Conservation (phyloP, 768 basidiomycete species). For the Tricholoma sp. region DNA sequence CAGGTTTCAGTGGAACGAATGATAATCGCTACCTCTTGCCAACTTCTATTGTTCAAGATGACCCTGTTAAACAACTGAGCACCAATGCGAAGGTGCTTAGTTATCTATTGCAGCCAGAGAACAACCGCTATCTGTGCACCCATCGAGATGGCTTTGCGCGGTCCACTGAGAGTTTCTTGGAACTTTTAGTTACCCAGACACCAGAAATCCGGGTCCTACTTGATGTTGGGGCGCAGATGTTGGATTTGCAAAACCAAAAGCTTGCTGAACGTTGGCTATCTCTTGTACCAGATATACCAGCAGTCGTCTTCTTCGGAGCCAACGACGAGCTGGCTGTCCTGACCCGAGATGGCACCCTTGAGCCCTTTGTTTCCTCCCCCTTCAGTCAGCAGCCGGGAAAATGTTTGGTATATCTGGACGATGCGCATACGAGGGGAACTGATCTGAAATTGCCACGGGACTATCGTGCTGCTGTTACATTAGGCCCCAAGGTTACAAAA, state of each 20-base stretch:
- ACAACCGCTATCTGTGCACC: constrained; percentile 28
- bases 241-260: constrained; percentile 41
- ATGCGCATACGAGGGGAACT: constrained; percentile 49
- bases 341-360: constrained; percentile 28
- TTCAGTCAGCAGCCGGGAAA: constrained; percentile 28
- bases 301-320: constrained; percentile 39
- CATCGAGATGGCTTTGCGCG: constrained; percentile 15
- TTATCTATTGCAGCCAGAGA: constrained; percentile 35
- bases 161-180: constrained; percentile 22
- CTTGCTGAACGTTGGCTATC: constrained; percentile 38
- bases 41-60: constrained; percentile 29
- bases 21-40: constrained; percentile 38
- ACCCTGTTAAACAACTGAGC: constrained; percentile 31
- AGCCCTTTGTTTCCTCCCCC: constrained; percentile 32
- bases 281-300: constrained; percentile 22
- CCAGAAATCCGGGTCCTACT: constrained; percentile 42
- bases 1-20: constrained; percentile 56
- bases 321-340: constrained; percentile 31
- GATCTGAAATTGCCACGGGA: constrained; percentile 43
- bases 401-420: constrained; percentile 48
- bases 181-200: constrained; percentile 25
- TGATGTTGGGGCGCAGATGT: constrained; percentile 54
- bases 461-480: constrained; percentile 40
- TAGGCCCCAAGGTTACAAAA: constrained; percentile 48
- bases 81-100: constrained; percentile 45